Base-by-base conservation (phyloP, 179 eudicot species). In the Dionaea muscipula region DNA sequence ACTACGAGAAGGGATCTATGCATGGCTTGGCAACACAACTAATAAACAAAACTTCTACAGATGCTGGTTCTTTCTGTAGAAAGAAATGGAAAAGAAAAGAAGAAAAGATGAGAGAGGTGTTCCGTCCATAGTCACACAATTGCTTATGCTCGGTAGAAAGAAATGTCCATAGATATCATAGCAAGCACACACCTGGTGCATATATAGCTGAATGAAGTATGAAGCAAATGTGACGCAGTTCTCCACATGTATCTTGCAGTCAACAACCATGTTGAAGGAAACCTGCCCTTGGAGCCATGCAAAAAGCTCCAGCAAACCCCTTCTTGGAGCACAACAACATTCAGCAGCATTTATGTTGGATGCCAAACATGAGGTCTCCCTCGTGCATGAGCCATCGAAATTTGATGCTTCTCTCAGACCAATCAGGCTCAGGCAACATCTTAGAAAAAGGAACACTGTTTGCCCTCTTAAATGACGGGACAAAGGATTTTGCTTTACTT, bases 381-480 rank as follows among this genome's bases (percentile, higher is more conserved):
- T 69, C 60, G 52, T 41, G 66, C 69, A 70, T 51, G 53, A 27
- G 63, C 75, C 61, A 14, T 70, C 60, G 22, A 67, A 50, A 55
- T 55, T 64, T 54, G 61, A 21, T 63, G 48, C 41, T 51, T 62
- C 76, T 62, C 65, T 63, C 50, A 57, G 54, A 64, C 53, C 51
- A 35, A 72, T 63, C 81, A 86, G 61, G 64, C 71, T 56, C 49
- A 78, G 61, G 33, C 80, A 75, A 60, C 87, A 82, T 77, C 80
- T 77, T 31, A 91, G 56, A 71, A 84, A 75, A 56, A 91, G 76
- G 63, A 82, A 81, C 65, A 84, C 57, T 52, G 78, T 61, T 52
- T 71, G 79, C 67, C 95, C 75, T 68, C 84, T 95, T 60, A 82
- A 68, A 69, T 87, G 94, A 57, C 63, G 24, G 51, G 70, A 66